phyloP scores from a whole-genome alignment of 345 rosid species.

The Gossypium ekmanianum region DNA sequence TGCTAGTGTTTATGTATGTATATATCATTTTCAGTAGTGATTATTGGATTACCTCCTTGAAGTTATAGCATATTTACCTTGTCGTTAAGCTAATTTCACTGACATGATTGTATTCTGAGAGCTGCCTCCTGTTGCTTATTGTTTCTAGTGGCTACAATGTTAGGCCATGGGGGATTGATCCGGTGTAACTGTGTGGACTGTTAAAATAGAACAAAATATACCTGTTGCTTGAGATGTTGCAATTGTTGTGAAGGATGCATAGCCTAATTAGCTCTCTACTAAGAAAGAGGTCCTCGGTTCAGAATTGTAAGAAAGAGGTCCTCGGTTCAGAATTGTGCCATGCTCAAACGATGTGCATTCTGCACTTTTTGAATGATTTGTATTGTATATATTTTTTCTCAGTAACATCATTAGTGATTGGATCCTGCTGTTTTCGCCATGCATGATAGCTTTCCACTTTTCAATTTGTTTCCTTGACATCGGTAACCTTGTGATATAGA shows the following conservation, averaged over 20 bases:
- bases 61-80: neutral
- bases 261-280: neutral
- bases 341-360: neutral
- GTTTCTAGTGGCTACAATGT: neutral
- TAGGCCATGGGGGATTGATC: neutral
- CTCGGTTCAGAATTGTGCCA: neutral
- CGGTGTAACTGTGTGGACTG: neutral
- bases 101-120: neutral
- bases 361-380: neutral
- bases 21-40: neutral
- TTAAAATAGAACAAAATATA: neutral
- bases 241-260: neutral
- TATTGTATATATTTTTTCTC: neutral
- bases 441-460: neutral
- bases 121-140: neutral
- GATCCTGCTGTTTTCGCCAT: neutral
- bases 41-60: neutral
- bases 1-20: neutral
- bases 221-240: neutral
- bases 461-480: conserved; percentile 42
- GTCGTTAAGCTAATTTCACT: neutral
- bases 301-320: neutral
- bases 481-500: conserved; percentile 34
- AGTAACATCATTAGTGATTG: neutral
- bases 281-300: neutral